Evolutionary conservation across 2,329 filamentous ascomycete species (phyloP).

Genomic region (Triangularia setosa): DNA sequence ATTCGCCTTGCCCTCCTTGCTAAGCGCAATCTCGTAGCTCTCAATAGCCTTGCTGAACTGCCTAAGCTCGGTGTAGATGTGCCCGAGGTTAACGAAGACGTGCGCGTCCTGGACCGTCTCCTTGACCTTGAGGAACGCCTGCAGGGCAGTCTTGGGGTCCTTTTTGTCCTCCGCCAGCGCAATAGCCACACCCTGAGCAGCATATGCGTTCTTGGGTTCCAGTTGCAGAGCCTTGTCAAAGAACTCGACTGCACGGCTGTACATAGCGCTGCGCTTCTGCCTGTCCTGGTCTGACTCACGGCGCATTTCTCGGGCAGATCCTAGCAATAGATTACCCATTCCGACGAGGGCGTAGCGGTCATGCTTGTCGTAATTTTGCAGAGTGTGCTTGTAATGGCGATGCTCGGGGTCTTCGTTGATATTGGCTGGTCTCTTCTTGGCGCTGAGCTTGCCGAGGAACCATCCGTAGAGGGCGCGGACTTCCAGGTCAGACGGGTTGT

Average conservation of each 20-base stretch:
- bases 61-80: constrained; percentile 84
- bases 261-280: constrained; percentile 81
- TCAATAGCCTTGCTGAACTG: constrained; percentile 92
- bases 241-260: constrained; percentile 92
- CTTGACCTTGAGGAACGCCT: constrained; percentile 84
- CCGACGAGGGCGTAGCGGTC: constrained; percentile 94
- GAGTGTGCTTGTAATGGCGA: constrained; percentile 91
- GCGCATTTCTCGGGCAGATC: constrained; percentile 89
- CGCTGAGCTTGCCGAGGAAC: constrained; percentile 78
- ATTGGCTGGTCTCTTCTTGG: constrained; percentile 76
- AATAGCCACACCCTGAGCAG: constrained; percentile 92
- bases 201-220: constrained; percentile 94
- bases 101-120: constrained; percentile 86
- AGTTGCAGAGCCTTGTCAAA: constrained; percentile 95
- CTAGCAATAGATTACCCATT: constrained; percentile 91
- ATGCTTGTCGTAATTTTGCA: constrained; percentile 94
- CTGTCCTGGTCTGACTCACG: constrained; percentile 85
- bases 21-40: constrained; percentile 82
- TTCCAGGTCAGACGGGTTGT: constrained; percentile 80
- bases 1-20: constrained; percentile 68
- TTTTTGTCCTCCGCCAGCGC: constrained; percentile 92
- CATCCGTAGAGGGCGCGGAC: constrained; percentile 91
- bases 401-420: constrained; percentile 87
- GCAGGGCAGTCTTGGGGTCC: constrained; percentile 74
- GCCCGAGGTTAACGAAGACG: constrained; percentile 88